These are phyloP conservation scores for Petrea volubilis DNA, from an alignment of 257 asterid genomes.

Conservation along the genomic window DNA sequence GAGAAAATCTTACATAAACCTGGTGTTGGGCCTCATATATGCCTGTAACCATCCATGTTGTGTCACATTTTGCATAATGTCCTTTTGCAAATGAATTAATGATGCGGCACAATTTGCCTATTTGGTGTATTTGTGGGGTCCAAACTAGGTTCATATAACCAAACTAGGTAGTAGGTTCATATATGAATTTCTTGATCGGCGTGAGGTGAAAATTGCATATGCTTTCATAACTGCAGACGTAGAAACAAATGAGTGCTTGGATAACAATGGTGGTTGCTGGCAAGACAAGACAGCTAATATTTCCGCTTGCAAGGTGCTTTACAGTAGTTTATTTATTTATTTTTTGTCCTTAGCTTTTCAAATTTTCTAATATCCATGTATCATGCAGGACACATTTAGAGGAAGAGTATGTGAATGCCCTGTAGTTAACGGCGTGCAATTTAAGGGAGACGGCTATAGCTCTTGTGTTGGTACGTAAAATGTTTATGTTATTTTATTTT, in stretches of 20 bases:
- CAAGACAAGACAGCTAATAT: conserved; percentile 59
- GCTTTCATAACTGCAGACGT: conserved; percentile 48
- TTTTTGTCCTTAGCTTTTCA: neutral
- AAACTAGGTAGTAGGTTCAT: too few relatives aligned
- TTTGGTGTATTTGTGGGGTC: too few relatives aligned
- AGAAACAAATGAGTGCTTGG: conserved; percentile 80
- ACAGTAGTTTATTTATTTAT: neutral
- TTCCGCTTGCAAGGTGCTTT: conserved; percentile 78
- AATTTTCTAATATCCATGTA: neutral
- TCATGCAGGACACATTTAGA: conserved; percentile 70
- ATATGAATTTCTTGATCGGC: too few relatives aligned
- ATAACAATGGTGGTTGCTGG: conserved; percentile 89
- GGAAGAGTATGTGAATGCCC: conserved; percentile 90
- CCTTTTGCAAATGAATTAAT: too few relatives aligned
- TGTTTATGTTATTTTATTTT: neutral
- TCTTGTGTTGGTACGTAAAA: conserved; percentile 52
- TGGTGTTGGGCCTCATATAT: too few relatives aligned
- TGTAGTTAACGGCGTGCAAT: conserved; percentile 69
- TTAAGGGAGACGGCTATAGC: conserved; percentile 82
- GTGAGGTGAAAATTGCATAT: too few relatives aligned
- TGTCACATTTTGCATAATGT: too few relatives aligned
- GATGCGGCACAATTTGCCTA: too few relatives aligned
- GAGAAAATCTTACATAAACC: neutral
- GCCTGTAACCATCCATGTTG: too few relatives aligned
- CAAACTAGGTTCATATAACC: too few relatives aligned